phyloP scores from a whole-genome alignment of 805 yeast species.

The Grigorovia transvaalensis region DNA sequence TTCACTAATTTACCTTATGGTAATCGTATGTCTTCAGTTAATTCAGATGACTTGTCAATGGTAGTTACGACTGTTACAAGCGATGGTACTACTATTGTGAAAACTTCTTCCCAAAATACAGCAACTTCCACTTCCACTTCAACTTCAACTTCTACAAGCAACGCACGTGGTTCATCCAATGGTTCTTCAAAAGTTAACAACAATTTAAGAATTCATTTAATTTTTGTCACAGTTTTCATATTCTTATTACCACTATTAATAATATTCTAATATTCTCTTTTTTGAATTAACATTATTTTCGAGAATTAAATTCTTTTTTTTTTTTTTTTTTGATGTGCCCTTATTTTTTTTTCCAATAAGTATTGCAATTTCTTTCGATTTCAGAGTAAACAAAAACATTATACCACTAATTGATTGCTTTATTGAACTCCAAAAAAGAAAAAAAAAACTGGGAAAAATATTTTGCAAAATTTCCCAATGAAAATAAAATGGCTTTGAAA shows the following conservation, averaged over 20 bases:
- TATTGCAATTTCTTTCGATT: no score
- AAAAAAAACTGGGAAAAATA: no score
- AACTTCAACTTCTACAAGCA: background rate
- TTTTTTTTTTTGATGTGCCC: no score
- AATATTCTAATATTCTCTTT: background rate
- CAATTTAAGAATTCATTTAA: background rate
- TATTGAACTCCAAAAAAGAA: no score
- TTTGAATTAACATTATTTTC: no score
- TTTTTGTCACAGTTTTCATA: background rate
- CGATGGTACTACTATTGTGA: background rate
- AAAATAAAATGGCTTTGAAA: no score
- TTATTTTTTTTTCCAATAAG: no score
- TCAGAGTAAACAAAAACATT: no score
- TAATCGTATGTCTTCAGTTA: background rate
- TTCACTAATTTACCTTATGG: slow-evolving; percentile 9
- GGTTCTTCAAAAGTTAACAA: background rate
- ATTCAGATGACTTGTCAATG: background rate
- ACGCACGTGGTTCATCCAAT: background rate
- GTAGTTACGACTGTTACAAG: background rate
- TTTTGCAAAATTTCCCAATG: no score
- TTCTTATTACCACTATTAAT: background rate
- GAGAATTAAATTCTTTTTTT: no score
- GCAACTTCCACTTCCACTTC: background rate
- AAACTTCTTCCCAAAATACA: background rate
- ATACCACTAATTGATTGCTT: no score